A percentile compares a stretch with the other conserved stretches of the same genome.
Conservation (phyloP, 1,139 yeast genomes). For the Geotrichum citri-aurantii region DNA sequence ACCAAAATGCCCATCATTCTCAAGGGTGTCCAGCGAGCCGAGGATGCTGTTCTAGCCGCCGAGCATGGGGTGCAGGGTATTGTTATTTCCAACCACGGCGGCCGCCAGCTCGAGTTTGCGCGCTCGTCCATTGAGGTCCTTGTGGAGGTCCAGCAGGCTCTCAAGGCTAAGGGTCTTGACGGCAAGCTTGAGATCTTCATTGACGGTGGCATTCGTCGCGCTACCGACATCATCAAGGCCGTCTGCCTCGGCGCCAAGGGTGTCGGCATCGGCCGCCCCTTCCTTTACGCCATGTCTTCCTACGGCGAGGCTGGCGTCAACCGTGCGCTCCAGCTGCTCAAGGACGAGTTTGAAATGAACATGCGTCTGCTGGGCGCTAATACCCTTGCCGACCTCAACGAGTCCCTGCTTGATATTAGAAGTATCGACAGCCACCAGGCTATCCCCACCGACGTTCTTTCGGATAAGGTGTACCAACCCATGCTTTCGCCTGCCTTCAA, state of each 20-base stretch:
- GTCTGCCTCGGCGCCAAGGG: constrained; percentile 72
- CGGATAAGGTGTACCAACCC: constrained; percentile 41
- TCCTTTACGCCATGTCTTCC: constrained; percentile 67
- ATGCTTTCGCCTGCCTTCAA: constrained; percentile 31
- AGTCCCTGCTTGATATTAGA: constrained; percentile 46
- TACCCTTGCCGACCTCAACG: constrained; percentile 55
- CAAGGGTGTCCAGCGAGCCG: constrained; percentile 66
- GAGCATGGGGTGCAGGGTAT: constrained; percentile 60
- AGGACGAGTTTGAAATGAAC: constrained; percentile 78
- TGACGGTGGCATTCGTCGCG: constrained; percentile 75
- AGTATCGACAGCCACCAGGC: constrained; percentile 39
- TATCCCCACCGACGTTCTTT: constrained; percentile 46
- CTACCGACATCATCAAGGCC: constrained; percentile 67
- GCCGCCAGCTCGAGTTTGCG: constrained; percentile 68
- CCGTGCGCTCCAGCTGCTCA: constrained; percentile 68
- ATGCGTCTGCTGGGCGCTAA: constrained; percentile 84
- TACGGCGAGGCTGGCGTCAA: constrained; percentile 77
- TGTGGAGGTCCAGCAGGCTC: constrained; percentile 56
- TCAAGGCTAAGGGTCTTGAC: constrained; percentile 44
- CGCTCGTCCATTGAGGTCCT: constrained; percentile 63
- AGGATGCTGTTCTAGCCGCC: constrained; percentile 60
- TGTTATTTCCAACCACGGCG: constrained; percentile 73
- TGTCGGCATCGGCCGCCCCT: constrained; percentile 73
- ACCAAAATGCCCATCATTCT: constrained; percentile 61
- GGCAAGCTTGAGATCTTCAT: constrained; percentile 57